These are phyloP conservation scores for Dioszegia hungarica DNA, from an alignment of 768 basidiomycete genomes.

Conservation along the genomic window DNA sequence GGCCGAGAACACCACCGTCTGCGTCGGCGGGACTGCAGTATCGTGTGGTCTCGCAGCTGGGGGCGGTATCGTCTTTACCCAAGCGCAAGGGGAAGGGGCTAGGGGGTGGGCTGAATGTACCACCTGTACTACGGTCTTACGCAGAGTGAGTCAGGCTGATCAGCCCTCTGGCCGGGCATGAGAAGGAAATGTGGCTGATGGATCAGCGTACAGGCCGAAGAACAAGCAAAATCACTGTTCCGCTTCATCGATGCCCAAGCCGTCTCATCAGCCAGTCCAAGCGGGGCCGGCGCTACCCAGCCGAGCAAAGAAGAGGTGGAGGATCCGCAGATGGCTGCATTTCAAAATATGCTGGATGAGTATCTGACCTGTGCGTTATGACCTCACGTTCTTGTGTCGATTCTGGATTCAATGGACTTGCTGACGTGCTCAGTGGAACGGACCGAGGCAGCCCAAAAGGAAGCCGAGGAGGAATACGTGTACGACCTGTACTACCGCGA, in stretches of 20 bases:
- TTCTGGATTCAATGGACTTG: too few species aligned
- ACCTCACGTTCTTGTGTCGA: too few species aligned
- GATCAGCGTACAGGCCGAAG: not conserved
- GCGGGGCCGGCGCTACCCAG: too few species aligned
- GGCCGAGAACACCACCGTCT: not conserved
- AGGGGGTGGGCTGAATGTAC: not conserved
- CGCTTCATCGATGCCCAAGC: conserved; percentile 42
- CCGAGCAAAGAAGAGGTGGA: too few species aligned
- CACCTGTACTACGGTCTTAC: not conserved
- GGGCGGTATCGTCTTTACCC: not conserved
- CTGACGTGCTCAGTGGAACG: conserved; percentile 5
- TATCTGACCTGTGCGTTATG: conserved; percentile 42
- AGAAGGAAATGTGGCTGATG: not conserved
- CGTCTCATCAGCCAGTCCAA: conserved; percentile 4
- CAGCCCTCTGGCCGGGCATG: not conserved
- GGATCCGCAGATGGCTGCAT: conserved; percentile 42
- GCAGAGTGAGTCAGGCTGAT: conserved; percentile 8
- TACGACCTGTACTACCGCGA: conserved; percentile 49
- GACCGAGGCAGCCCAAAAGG: conserved; percentile 3
- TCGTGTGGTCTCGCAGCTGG: conserved; percentile 8
- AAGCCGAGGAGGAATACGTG: conserved; percentile 38
- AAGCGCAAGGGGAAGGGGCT: not conserved
- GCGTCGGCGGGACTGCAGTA: conserved; percentile 12
- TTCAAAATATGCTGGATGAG: conserved; percentile 48
- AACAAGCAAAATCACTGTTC: conserved; percentile 4